Conservation (phyloP, 495 filamentous ascomycete genomes). For the Lasiosphaeris hirsuta region DNA sequence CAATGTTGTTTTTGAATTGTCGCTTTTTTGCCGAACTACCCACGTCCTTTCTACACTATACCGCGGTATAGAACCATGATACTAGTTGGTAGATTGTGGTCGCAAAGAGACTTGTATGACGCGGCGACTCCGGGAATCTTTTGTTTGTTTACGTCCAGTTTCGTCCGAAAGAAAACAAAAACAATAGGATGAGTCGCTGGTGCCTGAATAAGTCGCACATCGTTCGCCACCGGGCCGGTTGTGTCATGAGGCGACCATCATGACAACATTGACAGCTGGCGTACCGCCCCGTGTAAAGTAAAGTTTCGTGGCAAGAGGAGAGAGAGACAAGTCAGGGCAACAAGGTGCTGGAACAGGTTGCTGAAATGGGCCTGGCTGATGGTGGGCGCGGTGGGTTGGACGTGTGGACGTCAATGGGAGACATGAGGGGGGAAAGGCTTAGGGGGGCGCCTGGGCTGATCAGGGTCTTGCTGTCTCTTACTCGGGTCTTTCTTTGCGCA, state of each 20-base stretch:
- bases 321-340: not conserved
- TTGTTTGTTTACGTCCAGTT: conserved; percentile 4
- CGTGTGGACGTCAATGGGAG: too few species aligned
- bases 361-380: not conserved
- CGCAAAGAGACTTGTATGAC: not conserved
- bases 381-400: not conserved
- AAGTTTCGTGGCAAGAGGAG: conserved; percentile 6
- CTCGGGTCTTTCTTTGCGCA: not conserved
- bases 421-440: too few species aligned
- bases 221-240: not conserved
- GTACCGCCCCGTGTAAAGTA: not conserved
- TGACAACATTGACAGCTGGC: conserved; percentile 4
- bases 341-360: not conserved
- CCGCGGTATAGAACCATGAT: too few species aligned
- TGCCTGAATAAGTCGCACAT: too few species aligned
- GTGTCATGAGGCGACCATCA: not conserved
- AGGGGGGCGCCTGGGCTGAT: not conserved
- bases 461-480: conserved; percentile 1
- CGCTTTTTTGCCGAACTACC: too few species aligned
- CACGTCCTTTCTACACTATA: too few species aligned
- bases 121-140: conserved; percentile 3
- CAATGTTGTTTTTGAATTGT: conserved; percentile 18
- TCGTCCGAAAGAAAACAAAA: conserved; percentile 4
- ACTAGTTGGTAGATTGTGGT: too few species aligned
- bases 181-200: not conserved